Conservation (phyloP, 306 rosid species). For the Ziziphus jujuba region DNA sequence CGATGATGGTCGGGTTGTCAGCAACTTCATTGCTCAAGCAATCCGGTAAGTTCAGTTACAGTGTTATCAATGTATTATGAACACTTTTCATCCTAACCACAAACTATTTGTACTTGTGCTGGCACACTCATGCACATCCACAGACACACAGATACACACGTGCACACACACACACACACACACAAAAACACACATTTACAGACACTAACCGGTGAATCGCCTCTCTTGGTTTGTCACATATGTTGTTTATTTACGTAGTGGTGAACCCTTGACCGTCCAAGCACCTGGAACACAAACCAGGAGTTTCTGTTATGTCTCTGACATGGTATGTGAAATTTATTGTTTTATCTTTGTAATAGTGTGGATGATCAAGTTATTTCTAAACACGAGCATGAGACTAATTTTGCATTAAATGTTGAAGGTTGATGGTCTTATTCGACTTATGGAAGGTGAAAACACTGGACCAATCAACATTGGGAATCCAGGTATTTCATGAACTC, state of each 20-base stretch:
- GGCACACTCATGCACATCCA: too few relatives aligned
- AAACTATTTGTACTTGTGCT: too few relatives aligned
- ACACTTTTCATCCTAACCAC: background rate
- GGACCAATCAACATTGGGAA: conserved; percentile 63
- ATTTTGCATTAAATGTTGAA: conserved; percentile 5
- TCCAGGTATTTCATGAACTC: conserved; percentile 31
- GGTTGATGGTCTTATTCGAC: conserved; percentile 58
- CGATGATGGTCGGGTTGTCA: conserved; percentile 97
- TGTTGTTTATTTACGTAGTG: conserved; percentile 40
- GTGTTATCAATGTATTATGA: background rate
- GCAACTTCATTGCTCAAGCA: conserved; percentile 98
- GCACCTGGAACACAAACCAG: conserved; percentile 53
- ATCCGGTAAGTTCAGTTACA: conserved; percentile 55
- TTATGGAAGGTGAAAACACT: conserved; percentile 50
- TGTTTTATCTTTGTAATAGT: background rate
- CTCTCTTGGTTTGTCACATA: background rate
- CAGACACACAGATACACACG: too few relatives aligned
- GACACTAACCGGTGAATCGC: background rate
- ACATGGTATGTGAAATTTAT: conserved; percentile 38
- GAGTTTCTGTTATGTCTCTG: conserved; percentile 58
- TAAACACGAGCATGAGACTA: background rate
- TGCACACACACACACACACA: too few relatives aligned
- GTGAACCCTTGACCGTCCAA: conserved; percentile 62
- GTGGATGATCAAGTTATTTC: background rate
- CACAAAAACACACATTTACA: too few relatives aligned